A percentile compares a stretch with the other conserved stretches of the same genome.
These are phyloP conservation scores for Hygrophorus russula DNA, from an alignment of 768 basidiomycete genomes.

Conservation along the genomic window DNA sequence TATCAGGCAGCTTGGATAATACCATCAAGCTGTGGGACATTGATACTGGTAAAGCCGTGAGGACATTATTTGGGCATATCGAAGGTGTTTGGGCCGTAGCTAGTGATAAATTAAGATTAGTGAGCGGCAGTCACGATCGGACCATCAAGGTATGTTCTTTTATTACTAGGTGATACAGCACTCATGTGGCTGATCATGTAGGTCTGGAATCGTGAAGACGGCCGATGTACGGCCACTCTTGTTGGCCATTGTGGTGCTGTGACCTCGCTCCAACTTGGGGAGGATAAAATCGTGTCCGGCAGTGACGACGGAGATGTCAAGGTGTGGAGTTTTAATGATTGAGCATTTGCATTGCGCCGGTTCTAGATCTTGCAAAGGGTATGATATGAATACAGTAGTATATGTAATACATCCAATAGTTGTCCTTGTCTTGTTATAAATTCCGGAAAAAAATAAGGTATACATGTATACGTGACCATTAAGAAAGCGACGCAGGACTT, in stretches of 20 bases:
- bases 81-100: constrained; percentile 98
- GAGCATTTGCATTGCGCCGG: constrained; percentile 5
- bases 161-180: constrained; percentile 3
- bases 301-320: constrained; percentile 86
- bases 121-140: constrained; percentile 89
- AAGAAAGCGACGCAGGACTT: too few relatives aligned
- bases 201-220: constrained; percentile 93
- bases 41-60: constrained; percentile 62
- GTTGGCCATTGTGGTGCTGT: constrained; percentile 94
- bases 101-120: constrained; percentile 82
- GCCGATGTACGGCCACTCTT: constrained; percentile 77
- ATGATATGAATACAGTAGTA: too few relatives aligned
- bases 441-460: too few relatives aligned
- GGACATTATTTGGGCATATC: constrained; percentile 93
- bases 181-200: constrained; percentile 18
- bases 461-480: too few relatives aligned
- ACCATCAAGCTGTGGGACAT: constrained; percentile 96
- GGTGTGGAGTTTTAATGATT: constrained; percentile 66
- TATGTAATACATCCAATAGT: too few relatives aligned
- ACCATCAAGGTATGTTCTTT: constrained; percentile 77
- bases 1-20: constrained; percentile 89
- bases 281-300: constrained; percentile 95
- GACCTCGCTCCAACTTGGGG: constrained; percentile 79
- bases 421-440: too few relatives aligned
- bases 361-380: too few relatives aligned